These are phyloP conservation scores for Jatropha curcas DNA, from an alignment of 345 rosid species.

Conservation along the genomic window DNA sequence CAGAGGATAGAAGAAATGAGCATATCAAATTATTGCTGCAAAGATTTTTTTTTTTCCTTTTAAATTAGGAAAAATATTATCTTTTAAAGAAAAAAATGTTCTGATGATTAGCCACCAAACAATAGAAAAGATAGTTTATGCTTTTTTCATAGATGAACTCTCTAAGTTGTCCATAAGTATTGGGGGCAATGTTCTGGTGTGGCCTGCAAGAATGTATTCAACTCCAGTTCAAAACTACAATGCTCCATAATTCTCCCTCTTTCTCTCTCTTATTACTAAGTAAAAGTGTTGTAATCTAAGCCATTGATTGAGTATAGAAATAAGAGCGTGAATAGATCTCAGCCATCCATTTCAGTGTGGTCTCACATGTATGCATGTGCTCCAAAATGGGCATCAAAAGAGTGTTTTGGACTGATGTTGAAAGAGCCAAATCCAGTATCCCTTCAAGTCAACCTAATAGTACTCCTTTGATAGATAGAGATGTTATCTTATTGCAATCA, in stretches of 20 bases:
- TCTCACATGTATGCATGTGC: slow-evolving; percentile 79
- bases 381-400: slow-evolving; percentile 40
- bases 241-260: background rate
- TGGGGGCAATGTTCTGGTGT: background rate
- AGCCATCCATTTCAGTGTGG: slow-evolving; percentile 27
- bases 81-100: background rate
- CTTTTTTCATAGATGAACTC: slow-evolving; percentile 1
- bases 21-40: slow-evolving; percentile 7
- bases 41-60: background rate
- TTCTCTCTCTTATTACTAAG: background rate
- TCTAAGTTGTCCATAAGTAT: slow-evolving; percentile 8
- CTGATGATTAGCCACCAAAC: slow-evolving; percentile 17
- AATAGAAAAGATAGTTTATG: slow-evolving; percentile 12
- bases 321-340: slow-evolving; percentile 23
- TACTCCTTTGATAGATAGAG: slow-evolving; percentile 26
- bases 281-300: slow-evolving; percentile 6
- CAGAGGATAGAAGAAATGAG: slow-evolving; percentile 3
- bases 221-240: slow-evolving; percentile 9
- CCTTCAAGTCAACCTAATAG: slow-evolving; percentile 43
- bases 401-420: slow-evolving; percentile 58
- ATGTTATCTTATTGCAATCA: slow-evolving; percentile 16
- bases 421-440: slow-evolving; percentile 30
- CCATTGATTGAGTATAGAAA: slow-evolving; percentile 10
- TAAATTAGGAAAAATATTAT: too few relatives aligned
- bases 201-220: background rate